Percentiles rank a stretch among this genome's conserved stretches.
phyloP scores from a whole-genome alignment of 2,329 filamentous ascomycete species.

The Colletotrichum eremochloae region DNA sequence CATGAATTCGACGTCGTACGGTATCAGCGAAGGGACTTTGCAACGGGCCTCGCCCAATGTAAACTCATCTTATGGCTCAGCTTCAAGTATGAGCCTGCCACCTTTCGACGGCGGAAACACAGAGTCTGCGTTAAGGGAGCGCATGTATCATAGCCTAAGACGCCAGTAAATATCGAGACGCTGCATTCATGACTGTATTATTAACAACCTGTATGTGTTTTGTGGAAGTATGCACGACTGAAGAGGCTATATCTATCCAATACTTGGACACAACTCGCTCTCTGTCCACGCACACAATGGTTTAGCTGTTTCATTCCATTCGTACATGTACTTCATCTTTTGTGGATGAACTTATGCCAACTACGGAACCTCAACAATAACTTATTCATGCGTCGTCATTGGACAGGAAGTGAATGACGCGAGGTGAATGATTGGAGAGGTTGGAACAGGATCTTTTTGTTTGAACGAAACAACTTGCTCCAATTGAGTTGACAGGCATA shows the following conservation, averaged over 20 bases:
- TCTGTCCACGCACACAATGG: background rate
- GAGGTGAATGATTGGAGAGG: background rate
- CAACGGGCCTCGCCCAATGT: conserved; percentile 26
- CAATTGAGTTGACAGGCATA: background rate
- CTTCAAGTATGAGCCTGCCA: conserved; percentile 10
- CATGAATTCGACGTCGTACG: conserved; percentile 24
- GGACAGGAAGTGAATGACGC: background rate
- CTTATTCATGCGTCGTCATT: background rate
- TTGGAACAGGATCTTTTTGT: background rate
- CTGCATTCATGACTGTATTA: no score
- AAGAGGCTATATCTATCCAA: background rate
- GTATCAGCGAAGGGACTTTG: conserved; percentile 6
- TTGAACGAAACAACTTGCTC: background rate
- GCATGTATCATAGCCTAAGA: conserved; percentile 29
- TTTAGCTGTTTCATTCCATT: no score
- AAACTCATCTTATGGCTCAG: conserved; percentile 15
- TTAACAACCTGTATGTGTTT: background rate
- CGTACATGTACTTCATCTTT: background rate
- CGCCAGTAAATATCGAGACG: conserved; percentile 20
- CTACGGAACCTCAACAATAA: background rate
- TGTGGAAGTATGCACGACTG: background rate
- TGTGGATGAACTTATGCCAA: background rate
- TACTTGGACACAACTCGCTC: background rate
- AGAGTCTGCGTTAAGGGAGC: conserved; percentile 23
- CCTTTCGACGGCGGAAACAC: conserved; percentile 21